A percentile compares a stretch with the other conserved stretches of the same genome.
Conservation (phyloP, 1,139 yeast species). For the Chernovozyma sophiae-reginae region DNA sequence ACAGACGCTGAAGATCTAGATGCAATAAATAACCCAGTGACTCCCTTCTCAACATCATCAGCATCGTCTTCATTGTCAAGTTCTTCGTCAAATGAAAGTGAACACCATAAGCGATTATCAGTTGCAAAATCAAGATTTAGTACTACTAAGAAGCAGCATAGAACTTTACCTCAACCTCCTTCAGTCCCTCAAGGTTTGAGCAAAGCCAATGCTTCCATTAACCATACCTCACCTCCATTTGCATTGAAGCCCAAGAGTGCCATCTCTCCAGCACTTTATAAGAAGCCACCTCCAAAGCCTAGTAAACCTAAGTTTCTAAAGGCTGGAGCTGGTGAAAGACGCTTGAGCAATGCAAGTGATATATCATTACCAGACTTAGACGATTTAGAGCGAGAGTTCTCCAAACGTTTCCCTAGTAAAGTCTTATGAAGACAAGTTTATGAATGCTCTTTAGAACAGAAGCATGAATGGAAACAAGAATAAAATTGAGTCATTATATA, state of each 20-base stretch:
- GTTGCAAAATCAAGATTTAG: background rate
- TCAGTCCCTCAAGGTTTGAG: conserved; percentile 14
- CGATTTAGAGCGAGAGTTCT: conserved; percentile 51
- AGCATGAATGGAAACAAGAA: too few species aligned
- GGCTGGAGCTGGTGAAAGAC: conserved; percentile 21
- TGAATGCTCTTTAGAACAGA: too few species aligned
- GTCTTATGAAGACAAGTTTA: conserved; percentile 21
- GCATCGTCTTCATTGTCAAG: background rate
- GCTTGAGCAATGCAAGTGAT: conserved; percentile 38
- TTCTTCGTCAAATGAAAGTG: background rate
- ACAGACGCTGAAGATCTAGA: conserved; percentile 34
- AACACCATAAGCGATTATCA: background rate
- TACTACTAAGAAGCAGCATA: conserved; percentile 1
- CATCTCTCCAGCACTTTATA: conserved; percentile 10
- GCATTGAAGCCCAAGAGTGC: background rate
- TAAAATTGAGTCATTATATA: too few species aligned
- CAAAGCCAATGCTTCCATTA: conserved; percentile 4
- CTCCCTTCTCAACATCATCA: conserved; percentile 5
- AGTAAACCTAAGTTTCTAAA: conserved; percentile 55
- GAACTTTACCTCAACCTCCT: conserved; percentile 2
- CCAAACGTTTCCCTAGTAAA: conserved; percentile 53
- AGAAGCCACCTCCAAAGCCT: conserved; percentile 59
- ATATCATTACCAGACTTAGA: conserved; percentile 51
- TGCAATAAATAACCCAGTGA: conserved; percentile 27
- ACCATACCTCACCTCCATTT: conserved; percentile 2